Evolutionary conservation across 2,329 filamentous ascomycete species (phyloP).

Genomic region (Gaeumannomyces tritici): DNA sequence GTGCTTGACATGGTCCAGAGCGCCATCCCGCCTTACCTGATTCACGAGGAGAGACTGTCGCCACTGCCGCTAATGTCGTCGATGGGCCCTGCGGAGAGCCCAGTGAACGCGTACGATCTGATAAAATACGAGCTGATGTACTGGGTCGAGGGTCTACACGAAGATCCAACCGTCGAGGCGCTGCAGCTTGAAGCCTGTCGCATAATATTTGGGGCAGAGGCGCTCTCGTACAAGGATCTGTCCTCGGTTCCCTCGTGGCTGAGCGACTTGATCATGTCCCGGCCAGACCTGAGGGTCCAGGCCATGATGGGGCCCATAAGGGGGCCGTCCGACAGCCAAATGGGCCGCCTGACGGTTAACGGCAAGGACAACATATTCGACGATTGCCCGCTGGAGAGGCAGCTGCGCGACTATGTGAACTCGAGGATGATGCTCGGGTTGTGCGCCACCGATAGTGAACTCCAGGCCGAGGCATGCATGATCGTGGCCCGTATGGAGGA

Average conservation of each 20-base stretch:
- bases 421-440: constrained; percentile 43
- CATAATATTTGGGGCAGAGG: constrained; percentile 46
- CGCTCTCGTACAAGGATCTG: constrained; percentile 28
- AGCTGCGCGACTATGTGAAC: constrained; percentile 43
- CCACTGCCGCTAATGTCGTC: constrained; percentile 44
- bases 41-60: constrained; percentile 51
- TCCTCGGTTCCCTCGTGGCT: constrained; percentile 40
- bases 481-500: constrained; percentile 49
- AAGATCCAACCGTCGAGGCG: constrained; percentile 39
- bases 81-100: constrained; percentile 31
- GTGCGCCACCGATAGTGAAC: constrained; percentile 48
- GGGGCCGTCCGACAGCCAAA: constrained; percentile 33
- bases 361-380: constrained; percentile 50
- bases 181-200: constrained; percentile 49
- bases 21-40: constrained; percentile 56
- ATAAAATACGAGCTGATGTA: constrained; percentile 48
- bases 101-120: constrained; percentile 50
- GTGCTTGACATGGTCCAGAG: constrained; percentile 57
- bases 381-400: constrained; percentile 43
- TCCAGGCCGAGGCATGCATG: constrained; percentile 49
- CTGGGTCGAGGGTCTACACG: constrained; percentile 35
- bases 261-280: constrained; percentile 46
- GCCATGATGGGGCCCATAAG: constrained; percentile 40
- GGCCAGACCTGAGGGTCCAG: constrained; percentile 28
- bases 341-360: constrained; percentile 41